Percentiles rank a stretch among this genome's conserved stretches.
These are phyloP conservation scores for Phialophora macrospora DNA, from an alignment of 2,329 filamentous ascomycete genomes.

Conservation along the genomic window DNA sequence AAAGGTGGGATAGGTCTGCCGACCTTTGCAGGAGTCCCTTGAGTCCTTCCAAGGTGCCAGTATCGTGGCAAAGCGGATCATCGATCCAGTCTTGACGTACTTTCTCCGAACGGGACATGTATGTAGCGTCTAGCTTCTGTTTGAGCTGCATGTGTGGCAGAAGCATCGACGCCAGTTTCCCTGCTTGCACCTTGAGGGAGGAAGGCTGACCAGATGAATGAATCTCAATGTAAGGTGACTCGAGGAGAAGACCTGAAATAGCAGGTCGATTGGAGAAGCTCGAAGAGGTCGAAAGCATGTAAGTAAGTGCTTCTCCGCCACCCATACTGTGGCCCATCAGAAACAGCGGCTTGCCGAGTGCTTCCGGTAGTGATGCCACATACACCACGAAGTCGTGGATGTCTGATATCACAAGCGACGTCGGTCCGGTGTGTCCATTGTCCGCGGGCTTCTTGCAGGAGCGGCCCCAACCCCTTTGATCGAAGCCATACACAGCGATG, in stretches of 20 bases:
- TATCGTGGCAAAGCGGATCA: conserved; percentile 78
- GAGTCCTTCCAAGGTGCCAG: conserved; percentile 81
- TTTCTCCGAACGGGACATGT: conserved; percentile 70
- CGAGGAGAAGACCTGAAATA: conserved; percentile 74
- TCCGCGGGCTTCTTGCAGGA: conserved; percentile 61
- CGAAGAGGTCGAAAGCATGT: conserved; percentile 46
- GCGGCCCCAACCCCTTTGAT: conserved; percentile 88
- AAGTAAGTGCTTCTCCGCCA: conserved; percentile 74
- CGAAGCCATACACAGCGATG: conserved; percentile 77
- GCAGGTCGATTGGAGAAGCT: conserved; percentile 58
- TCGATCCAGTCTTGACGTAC: conserved; percentile 65
- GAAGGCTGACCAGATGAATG: conserved; percentile 68
- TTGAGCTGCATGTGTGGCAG: conserved; percentile 70
- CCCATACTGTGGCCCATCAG: conserved; percentile 93
- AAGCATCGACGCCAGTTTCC: conserved; percentile 69
- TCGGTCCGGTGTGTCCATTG: conserved; percentile 74
- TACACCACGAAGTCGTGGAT: conserved; percentile 72
- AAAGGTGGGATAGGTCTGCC: conserved; percentile 60
- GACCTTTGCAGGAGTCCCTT: conserved; percentile 78
- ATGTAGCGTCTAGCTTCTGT: conserved; percentile 66
- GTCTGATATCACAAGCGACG: conserved; percentile 73
- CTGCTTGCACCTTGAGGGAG: conserved; percentile 65
- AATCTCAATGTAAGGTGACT: conserved; percentile 79
- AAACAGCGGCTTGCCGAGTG: conserved; percentile 67
- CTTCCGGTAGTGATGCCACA: conserved; percentile 53